Percentiles rank a stretch among this genome's conserved stretches.
phyloP scores from a whole-genome alignment of 257 asterid genomes.

The Petunia axillaris region DNA sequence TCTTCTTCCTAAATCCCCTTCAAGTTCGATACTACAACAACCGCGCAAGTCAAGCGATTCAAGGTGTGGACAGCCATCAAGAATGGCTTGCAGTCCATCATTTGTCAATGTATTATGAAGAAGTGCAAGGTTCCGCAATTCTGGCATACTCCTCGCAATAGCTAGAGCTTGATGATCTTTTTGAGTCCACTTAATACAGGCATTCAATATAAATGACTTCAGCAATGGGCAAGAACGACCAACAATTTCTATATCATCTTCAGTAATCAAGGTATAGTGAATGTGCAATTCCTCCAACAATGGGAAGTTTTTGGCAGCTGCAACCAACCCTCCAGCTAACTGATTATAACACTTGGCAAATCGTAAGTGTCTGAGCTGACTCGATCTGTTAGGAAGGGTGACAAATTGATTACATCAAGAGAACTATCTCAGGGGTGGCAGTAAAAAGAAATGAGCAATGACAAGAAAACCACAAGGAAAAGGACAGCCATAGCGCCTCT shows the following conservation, averaged over 20 bases:
- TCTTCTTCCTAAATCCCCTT: conserved; percentile 23
- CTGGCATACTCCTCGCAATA: conserved; percentile 52
- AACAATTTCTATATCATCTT: conserved; percentile 34
- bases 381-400: conserved; percentile 14
- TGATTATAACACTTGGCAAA: conserved; percentile 26
- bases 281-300: conserved; percentile 45
- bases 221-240: conserved; percentile 46
- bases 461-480: no score
- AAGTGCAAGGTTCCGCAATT: conserved; percentile 48
- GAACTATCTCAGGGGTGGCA: no score
- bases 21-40: conserved; percentile 35
- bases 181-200: neutral
- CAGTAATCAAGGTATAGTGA: conserved; percentile 25
- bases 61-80: conserved; percentile 52
- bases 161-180: conserved; percentile 44
- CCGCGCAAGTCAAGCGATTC: conserved; percentile 51
- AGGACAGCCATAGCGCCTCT: no score
- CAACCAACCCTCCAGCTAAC: conserved; percentile 20
- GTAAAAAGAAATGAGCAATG: no score
- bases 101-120: conserved; percentile 51
- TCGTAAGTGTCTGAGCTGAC: conserved; percentile 40
- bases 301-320: conserved; percentile 26
- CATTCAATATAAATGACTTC: conserved; percentile 32
- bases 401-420: no score
- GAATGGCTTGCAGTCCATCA: conserved; percentile 53